Conservation (phyloP, 2,329 filamentous ascomycete species). For the Rhynchosporium graminicola region DNA sequence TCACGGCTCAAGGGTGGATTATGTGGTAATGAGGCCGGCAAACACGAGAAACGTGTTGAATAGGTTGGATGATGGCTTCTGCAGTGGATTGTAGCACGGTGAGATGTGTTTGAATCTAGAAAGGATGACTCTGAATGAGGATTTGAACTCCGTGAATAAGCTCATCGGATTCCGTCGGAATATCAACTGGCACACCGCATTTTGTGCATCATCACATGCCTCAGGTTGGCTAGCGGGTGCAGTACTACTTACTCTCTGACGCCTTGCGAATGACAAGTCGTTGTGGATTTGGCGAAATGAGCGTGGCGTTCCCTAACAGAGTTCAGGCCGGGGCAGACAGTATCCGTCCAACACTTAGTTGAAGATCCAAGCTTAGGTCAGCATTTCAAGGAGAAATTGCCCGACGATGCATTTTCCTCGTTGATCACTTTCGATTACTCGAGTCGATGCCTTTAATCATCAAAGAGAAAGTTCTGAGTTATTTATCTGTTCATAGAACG, state of each 20-base stretch:
- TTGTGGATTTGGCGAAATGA: conserved; percentile 11
- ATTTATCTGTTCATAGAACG: no score
- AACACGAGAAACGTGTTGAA: conserved; percentile 5
- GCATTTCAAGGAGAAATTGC: background rate
- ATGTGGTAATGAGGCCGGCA: conserved; percentile 15
- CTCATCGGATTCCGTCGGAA: background rate
- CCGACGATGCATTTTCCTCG: no score
- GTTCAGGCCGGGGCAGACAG: background rate
- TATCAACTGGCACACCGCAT: conserved; percentile 1
- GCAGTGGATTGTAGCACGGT: background rate
- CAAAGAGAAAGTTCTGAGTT: no score
- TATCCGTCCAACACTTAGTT: background rate
- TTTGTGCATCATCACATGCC: background rate
- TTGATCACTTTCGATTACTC: no score
- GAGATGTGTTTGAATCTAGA: background rate
- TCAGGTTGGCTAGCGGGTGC: background rate
- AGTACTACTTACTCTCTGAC: background rate
- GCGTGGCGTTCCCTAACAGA: background rate
- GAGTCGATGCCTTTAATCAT: no score
- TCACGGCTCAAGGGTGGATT: background rate
- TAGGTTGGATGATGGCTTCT: conserved; percentile 4
- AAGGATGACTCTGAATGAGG: background rate
- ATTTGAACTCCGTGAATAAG: conserved; percentile 2
- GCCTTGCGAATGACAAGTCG: conserved; percentile 8
- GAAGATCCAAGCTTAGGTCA: conserved; percentile 1